Evolutionary conservation across 2,329 filamentous ascomycete species (phyloP), one percentile per base, ranked within the genome.

Genomic region (Thelonectria olida): DNA sequence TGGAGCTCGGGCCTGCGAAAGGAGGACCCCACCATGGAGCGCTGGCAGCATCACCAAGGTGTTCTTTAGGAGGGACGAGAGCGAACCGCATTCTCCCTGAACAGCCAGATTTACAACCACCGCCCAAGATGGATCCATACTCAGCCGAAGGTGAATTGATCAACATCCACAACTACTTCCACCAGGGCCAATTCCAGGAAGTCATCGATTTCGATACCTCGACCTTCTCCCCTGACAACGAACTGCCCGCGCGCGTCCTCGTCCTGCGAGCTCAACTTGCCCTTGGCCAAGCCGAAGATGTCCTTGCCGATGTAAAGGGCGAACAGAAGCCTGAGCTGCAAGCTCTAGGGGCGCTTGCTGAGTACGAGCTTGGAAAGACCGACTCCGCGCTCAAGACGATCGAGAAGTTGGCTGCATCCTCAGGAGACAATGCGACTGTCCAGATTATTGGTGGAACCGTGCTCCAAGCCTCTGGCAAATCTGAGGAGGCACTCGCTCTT

Each of bases 161-260:
- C 76, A 90, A 89, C 79, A 85, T 91, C 67, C 87, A 90, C 81
- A 90, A 87, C 78, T 78, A 87, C 79, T 91, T 90, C 80, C 85
- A 90, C 77, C 87, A 90, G 78, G 93, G 92, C 75, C 94, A 97
- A 83, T 97, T 92, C 84, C 86, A 92, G 74, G 85, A 90, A 74
- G 94, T 96, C 66, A 79, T 96, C 78, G 90, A 96, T 81, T 97
- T 93, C 80, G 91, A 96, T 78, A 90, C 89, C 42, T 88, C 90
- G 6, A 84, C 89, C 61, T 90, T 98, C 74, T 96, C 92, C 44
- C 70, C 89, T 65, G 88, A 91, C 72, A 97, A 97, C 80, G 84
- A 84, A 47, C 84, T 93, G 13, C 88, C 92, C 41, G 91, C 92
- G 39, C 89, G 89, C 60, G 81, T 97, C 44, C 87, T 98, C 57